Base-by-base conservation (phyloP, 1,139 yeast genomes). In the Sugiyamaella neomexicana region DNA sequence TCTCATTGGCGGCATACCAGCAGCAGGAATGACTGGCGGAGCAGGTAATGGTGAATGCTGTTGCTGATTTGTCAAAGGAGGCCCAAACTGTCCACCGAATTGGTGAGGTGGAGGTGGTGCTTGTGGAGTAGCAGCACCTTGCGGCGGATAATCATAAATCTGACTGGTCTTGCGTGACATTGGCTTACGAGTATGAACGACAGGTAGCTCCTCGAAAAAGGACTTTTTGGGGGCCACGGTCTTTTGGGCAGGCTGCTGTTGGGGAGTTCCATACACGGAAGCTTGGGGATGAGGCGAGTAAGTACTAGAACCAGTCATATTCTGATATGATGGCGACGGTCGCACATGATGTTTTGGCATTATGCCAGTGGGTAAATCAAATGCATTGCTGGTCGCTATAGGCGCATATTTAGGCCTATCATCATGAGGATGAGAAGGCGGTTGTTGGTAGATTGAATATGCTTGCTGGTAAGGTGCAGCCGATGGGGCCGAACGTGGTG, bases 301-400 rank as follows among this genome's bases (percentile, higher is more conserved):
- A 34, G n/a, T n/a, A n/a, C 48, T 25, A 32, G 39, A 9, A 44
- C 15, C 38, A 15, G 44, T 20, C 17, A 54, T 12, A 42, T 43
- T 51, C 31, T 58, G 60, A 27, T 53, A 52, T 5, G 64, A 62
- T 12, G 67, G 56, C 8, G 59, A 46, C 2, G 63, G 50, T 41
- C 63, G 58, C 17, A 59, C 49, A 2, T 57, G 50, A 12, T 59
- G 75, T 37, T 74, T 75, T 1, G 78, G 74, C 27, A 87, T 72
- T 50, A 88, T 70, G 52, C 78, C 83, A 39, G 79, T 73, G 1
- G 96, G 96, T 62, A 89, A 83, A 66, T 89, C 96, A 65, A 87
- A 89, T 10, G 68, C 68, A 48, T 64, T 65, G 10, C 57, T 23
- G 7, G 53, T 43, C 31, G 54, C 34, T 9, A 36, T 27, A 10